Conservation (phyloP, 176 grass and related monocot genomes). For the Oryza brachyantha region DNA sequence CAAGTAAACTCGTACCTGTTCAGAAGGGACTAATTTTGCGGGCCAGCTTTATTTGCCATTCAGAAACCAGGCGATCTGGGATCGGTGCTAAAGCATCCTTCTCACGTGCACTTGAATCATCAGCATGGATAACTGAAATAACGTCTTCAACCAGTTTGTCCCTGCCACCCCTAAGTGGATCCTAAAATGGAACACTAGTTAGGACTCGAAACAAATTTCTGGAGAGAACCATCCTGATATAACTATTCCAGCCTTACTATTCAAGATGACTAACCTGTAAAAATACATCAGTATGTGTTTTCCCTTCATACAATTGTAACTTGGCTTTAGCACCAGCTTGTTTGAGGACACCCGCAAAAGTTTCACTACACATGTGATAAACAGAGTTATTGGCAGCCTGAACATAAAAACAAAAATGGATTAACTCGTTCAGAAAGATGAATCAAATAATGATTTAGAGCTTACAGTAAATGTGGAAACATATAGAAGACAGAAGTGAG, state of each 20-base stretch:
- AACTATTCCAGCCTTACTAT: background rate
- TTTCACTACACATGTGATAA: slow-evolving; percentile 52
- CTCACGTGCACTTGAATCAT: slow-evolving; percentile 33
- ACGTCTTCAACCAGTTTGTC: slow-evolving; percentile 85
- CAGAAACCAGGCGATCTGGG: slow-evolving; percentile 64
- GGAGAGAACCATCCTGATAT: background rate
- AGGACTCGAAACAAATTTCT: background rate
- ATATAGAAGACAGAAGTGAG: background rate
- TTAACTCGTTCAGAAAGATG: background rate
- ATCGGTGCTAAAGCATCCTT: slow-evolving; percentile 45
- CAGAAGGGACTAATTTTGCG: slow-evolving; percentile 85
- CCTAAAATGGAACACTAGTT: slow-evolving; percentile 45
- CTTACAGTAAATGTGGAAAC: background rate
- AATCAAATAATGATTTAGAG: background rate
- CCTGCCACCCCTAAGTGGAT: slow-evolving; percentile 90
- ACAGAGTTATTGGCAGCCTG: background rate
- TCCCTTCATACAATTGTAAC: slow-evolving; percentile 77
- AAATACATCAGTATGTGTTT: slow-evolving; percentile 98
- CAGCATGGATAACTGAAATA: slow-evolving; percentile 57
- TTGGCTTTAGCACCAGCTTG: slow-evolving; percentile 63
- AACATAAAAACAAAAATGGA: slow-evolving; percentile 16
- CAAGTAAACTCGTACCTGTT: slow-evolving; percentile 33
- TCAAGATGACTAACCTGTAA: slow-evolving; percentile 53
- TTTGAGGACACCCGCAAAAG: slow-evolving; percentile 51
- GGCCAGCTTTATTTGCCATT: slow-evolving; percentile 90